Evolutionary conservation across 192 early-diverging fungal species (phyloP), one percentile per base, ranked within the genome.

Genomic region (Coemansia sp.): DNA sequence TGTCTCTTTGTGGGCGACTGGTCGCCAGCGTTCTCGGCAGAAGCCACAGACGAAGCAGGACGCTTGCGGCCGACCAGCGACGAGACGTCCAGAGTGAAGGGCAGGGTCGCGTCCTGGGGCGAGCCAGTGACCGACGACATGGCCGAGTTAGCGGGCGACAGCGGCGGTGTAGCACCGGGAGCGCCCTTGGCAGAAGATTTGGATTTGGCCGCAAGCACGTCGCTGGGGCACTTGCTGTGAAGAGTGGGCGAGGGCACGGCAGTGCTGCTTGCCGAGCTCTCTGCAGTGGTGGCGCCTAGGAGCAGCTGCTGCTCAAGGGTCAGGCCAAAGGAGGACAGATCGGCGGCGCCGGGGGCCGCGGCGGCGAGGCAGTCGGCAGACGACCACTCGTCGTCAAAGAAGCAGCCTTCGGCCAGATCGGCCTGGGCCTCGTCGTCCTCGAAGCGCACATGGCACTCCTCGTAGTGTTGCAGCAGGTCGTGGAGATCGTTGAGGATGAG

Each of bases 391-490:
- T 82, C 76, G 48, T 78, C 71, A 67, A 85, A 82, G 75, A 79
- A 74, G 66, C 73, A 75, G 72, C 61, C 65, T 35, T 85, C 84
- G 39, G 58, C 59, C 57, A 78, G 72, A 65, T 84, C 77, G 61
- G 66, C 59, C 64, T 79, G 78, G 14, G 77, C 88, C 51, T 92
- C 91, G 65, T 98, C 96, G 11, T 92, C 89, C 76, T 95, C 95
- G 51, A 95, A 87, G 37, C 89, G 89, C 32, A 95, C 94, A 68
- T 98, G 96, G 72, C 87, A 89, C 73, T 98, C 96, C 84, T 98
- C 96, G 74, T 94, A 96, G 79, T 98, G 96, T 81, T 95, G 94
- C 35, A 98, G 81, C 54, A 98, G 91, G 68, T 94, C 95, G 85
- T 98, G 96, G 70, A 98, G 83, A 78, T 95, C 92, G 65, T 88